Conservation (phyloP, 345 rosid genomes). For the Gossypium ekmanianum region DNA sequence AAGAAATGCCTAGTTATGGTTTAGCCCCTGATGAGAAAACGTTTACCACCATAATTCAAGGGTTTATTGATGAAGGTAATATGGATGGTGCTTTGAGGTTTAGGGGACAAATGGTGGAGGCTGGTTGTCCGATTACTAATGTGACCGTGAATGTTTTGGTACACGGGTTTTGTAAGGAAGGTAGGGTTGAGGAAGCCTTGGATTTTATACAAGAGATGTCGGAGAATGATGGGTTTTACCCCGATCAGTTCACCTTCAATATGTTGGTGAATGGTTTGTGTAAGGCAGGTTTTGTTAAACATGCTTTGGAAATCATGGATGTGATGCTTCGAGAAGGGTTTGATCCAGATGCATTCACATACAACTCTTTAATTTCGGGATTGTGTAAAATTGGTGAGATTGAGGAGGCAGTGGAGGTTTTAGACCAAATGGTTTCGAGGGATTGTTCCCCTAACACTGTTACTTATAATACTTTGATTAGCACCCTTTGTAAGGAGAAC, state of each 20-base stretch:
- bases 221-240: conserved; percentile 57
- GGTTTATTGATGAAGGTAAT: conserved; percentile 76
- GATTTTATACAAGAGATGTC: conserved; percentile 63
- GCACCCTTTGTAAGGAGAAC: conserved; percentile 77
- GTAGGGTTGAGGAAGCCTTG: conserved; percentile 66
- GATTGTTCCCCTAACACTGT: conserved; percentile 84
- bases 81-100: conserved; percentile 71
- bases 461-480: conserved; percentile 84
- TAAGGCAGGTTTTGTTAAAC: conserved; percentile 71
- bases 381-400: conserved; percentile 77
- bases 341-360: conserved; percentile 77
- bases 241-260: conserved; percentile 77
- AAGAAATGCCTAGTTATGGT: conserved; percentile 71
- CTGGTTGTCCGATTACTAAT: conserved; percentile 47
- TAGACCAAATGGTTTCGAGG: conserved; percentile 72
- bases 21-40: conserved; percentile 78
- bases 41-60: conserved; percentile 83
- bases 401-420: conserved; percentile 71
- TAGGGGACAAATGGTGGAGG: conserved; percentile 54
- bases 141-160: conserved; percentile 77
- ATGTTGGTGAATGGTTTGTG: conserved; percentile 80
- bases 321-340: conserved; percentile 83
- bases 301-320: conserved; percentile 76
- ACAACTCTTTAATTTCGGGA: conserved; percentile 77
- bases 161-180: conserved; percentile 78